These are phyloP conservation scores for Gloeopeniophorella convolvens DNA, from an alignment of 768 basidiomycete species.

Conservation along the genomic window DNA sequence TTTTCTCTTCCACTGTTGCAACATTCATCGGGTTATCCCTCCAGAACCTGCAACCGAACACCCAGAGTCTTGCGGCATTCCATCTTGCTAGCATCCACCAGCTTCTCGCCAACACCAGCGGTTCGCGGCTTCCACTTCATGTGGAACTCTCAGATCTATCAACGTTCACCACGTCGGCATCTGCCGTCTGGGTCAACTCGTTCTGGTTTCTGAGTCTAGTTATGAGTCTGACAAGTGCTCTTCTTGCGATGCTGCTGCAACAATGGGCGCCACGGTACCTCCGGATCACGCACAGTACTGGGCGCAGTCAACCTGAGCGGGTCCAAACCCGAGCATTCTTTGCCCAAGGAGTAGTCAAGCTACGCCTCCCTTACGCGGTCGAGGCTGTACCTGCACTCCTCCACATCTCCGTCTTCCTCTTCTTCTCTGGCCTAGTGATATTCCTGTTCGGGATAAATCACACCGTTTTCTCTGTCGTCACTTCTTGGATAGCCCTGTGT, in stretches of 20 bases:
- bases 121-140: neutral
- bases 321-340: neutral
- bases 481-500: neutral
- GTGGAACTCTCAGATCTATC: neutral
- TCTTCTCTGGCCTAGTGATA: neutral
- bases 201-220: constrained; percentile 1
- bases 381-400: neutral
- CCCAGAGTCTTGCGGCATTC: neutral
- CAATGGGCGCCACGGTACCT: neutral
- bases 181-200: neutral
- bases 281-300: neutral
- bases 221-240: neutral
- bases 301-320: neutral
- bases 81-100: neutral
- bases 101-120: neutral
- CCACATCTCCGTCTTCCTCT: constrained; percentile 1
- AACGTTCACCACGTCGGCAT: neutral
- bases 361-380: neutral
- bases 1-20: constrained; percentile 2
- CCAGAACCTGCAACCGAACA: too few species aligned
- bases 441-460: neutral
- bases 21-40: too few species aligned
- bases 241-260: neutral
- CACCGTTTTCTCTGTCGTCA: neutral
- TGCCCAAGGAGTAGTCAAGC: neutral